phyloP scores from a whole-genome alignment of 1,284 basidiomycete genomes.

The Anthracocystis walkeri region DNA sequence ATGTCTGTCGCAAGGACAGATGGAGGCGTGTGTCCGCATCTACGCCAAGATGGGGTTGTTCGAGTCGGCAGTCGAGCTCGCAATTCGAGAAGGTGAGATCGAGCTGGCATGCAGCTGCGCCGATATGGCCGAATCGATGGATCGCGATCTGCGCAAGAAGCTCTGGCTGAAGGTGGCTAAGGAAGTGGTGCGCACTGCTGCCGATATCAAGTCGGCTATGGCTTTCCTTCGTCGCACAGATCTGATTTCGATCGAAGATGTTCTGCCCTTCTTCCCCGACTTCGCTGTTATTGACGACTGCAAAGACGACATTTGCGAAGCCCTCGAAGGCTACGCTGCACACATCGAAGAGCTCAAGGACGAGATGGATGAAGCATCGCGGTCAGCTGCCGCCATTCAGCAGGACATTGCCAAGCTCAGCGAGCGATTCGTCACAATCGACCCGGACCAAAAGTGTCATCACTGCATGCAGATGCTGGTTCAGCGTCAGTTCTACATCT shows the following conservation, averaged over 20 bases:
- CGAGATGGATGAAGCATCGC: conserved; percentile 96
- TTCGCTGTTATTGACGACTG: conserved; percentile 99
- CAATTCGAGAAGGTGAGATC: conserved; percentile 73
- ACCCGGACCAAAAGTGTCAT: conserved; percentile 86
- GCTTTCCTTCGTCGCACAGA: conserved; percentile 92
- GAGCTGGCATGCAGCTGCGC: conserved; percentile 72
- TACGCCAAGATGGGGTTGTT: conserved; percentile 98
- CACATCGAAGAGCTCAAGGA: conserved; percentile 90
- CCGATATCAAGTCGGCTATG: conserved; percentile 99
- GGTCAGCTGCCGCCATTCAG: conserved; percentile 91
- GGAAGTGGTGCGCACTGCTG: conserved; percentile 95
- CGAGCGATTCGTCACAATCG: conserved; percentile 92
- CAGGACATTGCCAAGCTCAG: conserved; percentile 86
- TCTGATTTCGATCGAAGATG: conserved; percentile 96
- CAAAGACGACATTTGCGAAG: conserved; percentile 97
- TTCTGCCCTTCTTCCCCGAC: conserved; percentile 98
- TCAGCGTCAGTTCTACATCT: conserved; percentile 94
- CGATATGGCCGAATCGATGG: conserved; percentile 50
- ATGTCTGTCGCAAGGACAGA: conserved; percentile 80
- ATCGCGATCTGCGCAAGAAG: conserved; percentile 79
- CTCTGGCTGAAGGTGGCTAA: conserved; percentile 97
- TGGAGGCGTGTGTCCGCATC: conserved; percentile 92
- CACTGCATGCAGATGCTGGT: conserved; percentile 81
- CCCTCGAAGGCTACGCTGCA: conserved; percentile 90
- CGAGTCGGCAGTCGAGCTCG: conserved; percentile 95